Evolutionary conservation across 495 filamentous ascomycete genomes (phyloP).

Genomic region (Tetracladium marchalianum): DNA sequence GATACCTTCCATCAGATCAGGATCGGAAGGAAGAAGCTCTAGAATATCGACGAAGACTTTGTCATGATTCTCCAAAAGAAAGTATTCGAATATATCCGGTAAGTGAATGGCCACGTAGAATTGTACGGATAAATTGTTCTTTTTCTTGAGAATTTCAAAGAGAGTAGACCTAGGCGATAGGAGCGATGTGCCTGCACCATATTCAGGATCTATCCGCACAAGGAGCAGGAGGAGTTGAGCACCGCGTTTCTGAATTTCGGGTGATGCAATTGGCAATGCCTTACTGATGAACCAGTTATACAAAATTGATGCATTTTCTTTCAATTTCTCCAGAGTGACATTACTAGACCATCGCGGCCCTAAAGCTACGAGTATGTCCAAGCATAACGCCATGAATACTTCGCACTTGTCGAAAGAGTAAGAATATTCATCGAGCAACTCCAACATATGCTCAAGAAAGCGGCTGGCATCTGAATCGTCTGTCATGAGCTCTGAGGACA

Average conservation of each 20-base stretch:
- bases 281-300: constrained; percentile 68
- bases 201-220: constrained; percentile 52
- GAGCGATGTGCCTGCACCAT: constrained; percentile 41
- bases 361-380: constrained; percentile 61
- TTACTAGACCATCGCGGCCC: constrained; percentile 50
- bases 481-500: constrained; percentile 32
- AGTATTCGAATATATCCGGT: constrained; percentile 69
- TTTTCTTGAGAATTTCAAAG: constrained; percentile 52
- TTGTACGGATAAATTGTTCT: constrained; percentile 62
- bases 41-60: constrained; percentile 71
- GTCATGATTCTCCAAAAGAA: constrained; percentile 69
- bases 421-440: constrained; percentile 13
- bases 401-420: constrained; percentile 50
- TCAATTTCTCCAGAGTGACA: constrained; percentile 37
- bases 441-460: constrained; percentile 33
- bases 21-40: constrained; percentile 58
- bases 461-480: constrained; percentile 28
- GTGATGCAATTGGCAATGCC: constrained; percentile 54
- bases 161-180: constrained; percentile 66
- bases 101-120: constrained; percentile 59
- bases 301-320: constrained; percentile 55
- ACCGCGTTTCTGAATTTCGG: constrained; percentile 54
- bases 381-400: constrained; percentile 54
- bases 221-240: constrained; percentile 58
- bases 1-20: constrained; percentile 69